Conservation (phyloP, 2,329 filamentous ascomycete genomes). For the Ilyonectria robusta region DNA sequence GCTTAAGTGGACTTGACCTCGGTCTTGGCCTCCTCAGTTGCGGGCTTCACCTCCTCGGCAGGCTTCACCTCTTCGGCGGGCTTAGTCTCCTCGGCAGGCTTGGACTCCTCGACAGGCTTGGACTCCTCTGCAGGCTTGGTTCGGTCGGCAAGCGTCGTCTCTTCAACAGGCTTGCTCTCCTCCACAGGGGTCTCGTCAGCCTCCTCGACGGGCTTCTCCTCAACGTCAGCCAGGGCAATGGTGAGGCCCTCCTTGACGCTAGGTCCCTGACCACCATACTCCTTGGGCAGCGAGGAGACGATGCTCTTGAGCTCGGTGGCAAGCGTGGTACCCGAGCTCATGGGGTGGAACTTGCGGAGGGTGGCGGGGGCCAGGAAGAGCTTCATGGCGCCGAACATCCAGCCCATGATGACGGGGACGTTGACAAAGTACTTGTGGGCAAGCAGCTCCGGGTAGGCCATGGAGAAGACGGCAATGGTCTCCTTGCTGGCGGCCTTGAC, state of each 20-base stretch:
- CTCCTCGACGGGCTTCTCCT: conserved; percentile 35
- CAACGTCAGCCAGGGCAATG: conserved; percentile 45
- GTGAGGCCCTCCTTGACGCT: conserved; percentile 56
- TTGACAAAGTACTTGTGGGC: conserved; percentile 95
- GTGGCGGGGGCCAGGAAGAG: conserved; percentile 81
- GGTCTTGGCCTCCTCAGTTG: conserved; percentile 21
- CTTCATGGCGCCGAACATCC: conserved; percentile 83
- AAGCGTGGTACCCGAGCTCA: conserved; percentile 80
- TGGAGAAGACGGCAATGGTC: conserved; percentile 85
- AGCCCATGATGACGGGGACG: conserved; percentile 91
- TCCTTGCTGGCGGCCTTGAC: conserved; percentile 84
- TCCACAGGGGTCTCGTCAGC: conserved; percentile 14
- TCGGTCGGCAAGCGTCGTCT: conserved; percentile 12
- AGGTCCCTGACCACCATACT: conserved; percentile 82
- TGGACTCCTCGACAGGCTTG: conserved; percentile 18
- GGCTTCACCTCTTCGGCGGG: conserved; percentile 19
- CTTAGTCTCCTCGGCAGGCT: conserved; percentile 4
- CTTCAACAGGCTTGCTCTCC: conserved; percentile 12
- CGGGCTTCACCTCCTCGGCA: conserved; percentile 9
- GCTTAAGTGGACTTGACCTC: conserved; percentile 26
- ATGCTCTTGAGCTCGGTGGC: conserved; percentile 72
- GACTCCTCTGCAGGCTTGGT: conserved; percentile 3
- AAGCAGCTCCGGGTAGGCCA: conserved; percentile 90
- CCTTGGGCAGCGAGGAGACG: conserved; percentile 76
- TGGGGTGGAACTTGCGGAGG: conserved; percentile 84